A percentile compares a stretch with the other conserved stretches of the same genome.
Conservation (phyloP, 345 rosid species). For the Eucalyptus erythrocorys region DNA sequence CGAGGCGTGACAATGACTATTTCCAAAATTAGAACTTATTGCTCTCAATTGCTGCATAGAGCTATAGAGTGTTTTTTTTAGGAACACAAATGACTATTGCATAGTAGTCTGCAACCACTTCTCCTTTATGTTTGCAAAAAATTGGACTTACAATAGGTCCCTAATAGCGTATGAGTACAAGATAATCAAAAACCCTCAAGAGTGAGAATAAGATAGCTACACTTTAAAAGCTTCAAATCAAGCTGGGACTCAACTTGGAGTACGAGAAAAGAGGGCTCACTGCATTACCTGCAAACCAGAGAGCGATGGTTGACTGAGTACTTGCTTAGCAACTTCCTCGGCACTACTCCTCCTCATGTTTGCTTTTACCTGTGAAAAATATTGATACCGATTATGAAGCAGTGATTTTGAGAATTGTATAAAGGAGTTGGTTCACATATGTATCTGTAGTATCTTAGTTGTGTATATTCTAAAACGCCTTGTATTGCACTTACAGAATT, state of each 20-base stretch:
- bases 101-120: conserved; percentile 45
- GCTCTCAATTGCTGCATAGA: conserved; percentile 79
- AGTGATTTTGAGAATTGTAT: neutral
- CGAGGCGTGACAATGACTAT: too few relatives aligned
- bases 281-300: neutral
- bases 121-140: conserved; percentile 45
- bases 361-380: conserved; percentile 50
- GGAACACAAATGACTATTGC: conserved; percentile 87
- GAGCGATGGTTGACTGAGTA: conserved; percentile 62
- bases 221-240: too few relatives aligned
- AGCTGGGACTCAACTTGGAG: too few relatives aligned
- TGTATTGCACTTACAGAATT: neutral
- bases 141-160: conserved; percentile 90
- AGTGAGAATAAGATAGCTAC: too few relatives aligned
- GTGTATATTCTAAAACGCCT: neutral
- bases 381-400: neutral
- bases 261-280: too few relatives aligned
- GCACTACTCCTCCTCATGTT: conserved; percentile 84
- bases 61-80: conserved; percentile 58
- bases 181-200: too few relatives aligned
- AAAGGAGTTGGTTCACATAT: neutral
- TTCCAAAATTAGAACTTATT: conserved; percentile 24
- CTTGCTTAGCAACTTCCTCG: conserved; percentile 69
- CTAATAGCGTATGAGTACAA: conserved; percentile 6
- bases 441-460: neutral